phyloP scores from a whole-genome alignment of 2,329 filamentous ascomycete species.

The Arthrobotrys conoides region DNA sequence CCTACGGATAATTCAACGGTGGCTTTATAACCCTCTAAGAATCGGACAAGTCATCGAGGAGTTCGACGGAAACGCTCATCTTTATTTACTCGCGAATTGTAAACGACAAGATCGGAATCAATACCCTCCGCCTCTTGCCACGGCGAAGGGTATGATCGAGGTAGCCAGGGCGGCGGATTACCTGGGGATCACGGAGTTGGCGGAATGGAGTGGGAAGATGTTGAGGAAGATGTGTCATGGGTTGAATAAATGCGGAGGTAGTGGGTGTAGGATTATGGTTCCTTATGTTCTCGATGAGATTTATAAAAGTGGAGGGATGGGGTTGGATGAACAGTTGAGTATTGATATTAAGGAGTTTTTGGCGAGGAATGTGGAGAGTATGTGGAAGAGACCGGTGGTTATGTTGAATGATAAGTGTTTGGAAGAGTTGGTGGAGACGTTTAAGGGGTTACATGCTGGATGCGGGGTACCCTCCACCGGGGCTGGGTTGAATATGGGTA shows the following conservation, averaged over 20 bases:
- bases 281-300: slow-evolving; percentile 60
- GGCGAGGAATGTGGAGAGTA: slow-evolving; percentile 50
- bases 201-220: slow-evolving; percentile 58
- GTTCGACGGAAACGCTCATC: slow-evolving; percentile 33
- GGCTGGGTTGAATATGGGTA: neutral
- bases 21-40: slow-evolving; percentile 48
- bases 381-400: slow-evolving; percentile 56
- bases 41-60: slow-evolving; percentile 47
- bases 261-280: slow-evolving; percentile 57
- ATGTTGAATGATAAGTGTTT: slow-evolving; percentile 38
- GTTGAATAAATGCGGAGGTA: slow-evolving; percentile 58
- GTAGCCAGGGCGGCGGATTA: slow-evolving; percentile 63
- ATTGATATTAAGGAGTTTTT: slow-evolving; percentile 28
- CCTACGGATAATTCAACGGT: slow-evolving; percentile 40
- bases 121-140: slow-evolving; percentile 33
- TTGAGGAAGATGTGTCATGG: slow-evolving; percentile 61
- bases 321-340: slow-evolving; percentile 7
- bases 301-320: slow-evolving; percentile 52
- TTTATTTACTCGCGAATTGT: slow-evolving; percentile 37
- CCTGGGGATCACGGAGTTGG: slow-evolving; percentile 56
- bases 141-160: slow-evolving; percentile 60
- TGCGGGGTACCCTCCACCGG: neutral
- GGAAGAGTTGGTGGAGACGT: slow-evolving; percentile 33
- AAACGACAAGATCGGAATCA: slow-evolving; percentile 36
- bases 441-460: slow-evolving; percentile 29